Percentiles rank a stretch among this genome's conserved stretches.
These are phyloP conservation scores for Zopfochytrium polystomum DNA, from an alignment of 371 early-diverging fungal genomes.

Conservation along the genomic window DNA sequence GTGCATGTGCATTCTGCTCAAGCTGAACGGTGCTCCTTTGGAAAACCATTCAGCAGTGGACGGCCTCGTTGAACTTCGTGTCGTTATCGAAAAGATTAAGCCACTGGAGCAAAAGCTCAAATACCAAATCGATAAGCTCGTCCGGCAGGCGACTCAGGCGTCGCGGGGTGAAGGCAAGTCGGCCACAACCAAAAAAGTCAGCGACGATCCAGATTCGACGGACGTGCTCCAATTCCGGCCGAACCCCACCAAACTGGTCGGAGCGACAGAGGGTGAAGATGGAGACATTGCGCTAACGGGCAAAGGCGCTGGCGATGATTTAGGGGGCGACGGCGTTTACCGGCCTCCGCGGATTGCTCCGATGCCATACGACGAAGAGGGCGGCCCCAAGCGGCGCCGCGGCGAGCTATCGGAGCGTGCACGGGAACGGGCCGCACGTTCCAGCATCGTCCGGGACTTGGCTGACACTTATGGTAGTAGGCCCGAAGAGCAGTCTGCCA, in stretches of 20 bases:
- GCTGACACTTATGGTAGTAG: constrained; percentile 77
- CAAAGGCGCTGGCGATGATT: constrained; percentile 20
- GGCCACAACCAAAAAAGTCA: constrained; percentile 4
- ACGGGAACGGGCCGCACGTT: constrained; percentile 65
- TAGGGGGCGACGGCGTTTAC: constrained; percentile 57
- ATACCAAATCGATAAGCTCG: constrained; percentile 94
- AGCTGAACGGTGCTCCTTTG: constrained; percentile 69
- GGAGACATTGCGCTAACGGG: constrained; percentile 30
- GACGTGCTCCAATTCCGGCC: constrained; percentile 75
- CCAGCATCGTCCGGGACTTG: constrained; percentile 84
- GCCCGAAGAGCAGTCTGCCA: constrained; percentile 77
- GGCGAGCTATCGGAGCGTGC: constrained; percentile 21
- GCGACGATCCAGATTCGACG: not conserved
- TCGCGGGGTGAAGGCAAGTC: constrained; percentile 9
- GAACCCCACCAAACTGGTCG: constrained; percentile 71
- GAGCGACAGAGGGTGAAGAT: constrained; percentile 43
- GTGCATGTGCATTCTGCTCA: constrained; percentile 67
- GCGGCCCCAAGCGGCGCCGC: not conserved
- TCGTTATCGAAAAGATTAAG: constrained; percentile 86
- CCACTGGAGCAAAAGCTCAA: constrained; percentile 90
- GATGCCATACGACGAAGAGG: constrained; percentile 77
- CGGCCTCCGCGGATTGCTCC: constrained; percentile 86
- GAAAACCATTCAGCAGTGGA: constrained; percentile 46
- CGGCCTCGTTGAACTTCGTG: constrained; percentile 73
- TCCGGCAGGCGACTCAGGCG: constrained; percentile 41